These are phyloP conservation scores for Yamadazyma buinensis DNA, from an alignment of 1,139 yeast genomes.

Conservation along the genomic window DNA sequence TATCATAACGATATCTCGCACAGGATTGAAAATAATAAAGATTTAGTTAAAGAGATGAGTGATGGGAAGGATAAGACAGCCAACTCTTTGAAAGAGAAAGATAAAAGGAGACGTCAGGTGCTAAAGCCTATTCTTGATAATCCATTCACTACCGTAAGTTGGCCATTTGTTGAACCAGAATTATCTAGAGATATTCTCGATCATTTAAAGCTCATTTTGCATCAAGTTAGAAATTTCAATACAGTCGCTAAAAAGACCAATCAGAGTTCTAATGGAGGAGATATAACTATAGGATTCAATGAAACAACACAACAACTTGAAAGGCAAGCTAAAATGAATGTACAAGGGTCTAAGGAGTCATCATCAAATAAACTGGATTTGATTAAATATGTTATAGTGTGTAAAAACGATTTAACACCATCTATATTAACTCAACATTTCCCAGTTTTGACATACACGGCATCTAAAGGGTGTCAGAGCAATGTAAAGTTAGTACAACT, in stretches of 20 bases:
- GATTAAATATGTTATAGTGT: conserved; percentile 47
- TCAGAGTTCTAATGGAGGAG: conserved; percentile 31
- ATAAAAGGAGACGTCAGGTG: conserved; percentile 46
- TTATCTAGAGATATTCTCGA: conserved; percentile 37
- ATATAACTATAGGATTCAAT: conserved; percentile 50
- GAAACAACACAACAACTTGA: conserved; percentile 49
- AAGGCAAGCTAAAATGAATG: conserved; percentile 30
- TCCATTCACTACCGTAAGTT: conserved; percentile 51
- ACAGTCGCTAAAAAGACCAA: conserved; percentile 9
- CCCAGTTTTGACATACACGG: conserved; percentile 48
- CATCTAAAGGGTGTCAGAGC: conserved; percentile 26
- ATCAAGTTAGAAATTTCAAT: conserved; percentile 35
- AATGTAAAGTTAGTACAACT: conserved; percentile 48
- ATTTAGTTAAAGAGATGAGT: conserved; percentile 1
- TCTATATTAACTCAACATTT: conserved; percentile 46
- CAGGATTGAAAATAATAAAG: too few relatives aligned
- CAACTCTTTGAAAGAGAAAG: conserved; percentile 39
- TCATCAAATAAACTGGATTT: conserved; percentile 3
- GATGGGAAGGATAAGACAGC: conserved; percentile 1
- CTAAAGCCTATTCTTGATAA: conserved; percentile 60
- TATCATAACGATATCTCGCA: too few relatives aligned
- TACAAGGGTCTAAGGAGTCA: conserved; percentile 6
- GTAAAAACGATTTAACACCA: conserved; percentile 51
- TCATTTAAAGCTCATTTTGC: conserved; percentile 33
- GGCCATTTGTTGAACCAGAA: conserved; percentile 49